These are phyloP conservation scores for Neoscytalidium dimidiatum DNA, from an alignment of 2,329 filamentous ascomycete species.

Conservation along the genomic window DNA sequence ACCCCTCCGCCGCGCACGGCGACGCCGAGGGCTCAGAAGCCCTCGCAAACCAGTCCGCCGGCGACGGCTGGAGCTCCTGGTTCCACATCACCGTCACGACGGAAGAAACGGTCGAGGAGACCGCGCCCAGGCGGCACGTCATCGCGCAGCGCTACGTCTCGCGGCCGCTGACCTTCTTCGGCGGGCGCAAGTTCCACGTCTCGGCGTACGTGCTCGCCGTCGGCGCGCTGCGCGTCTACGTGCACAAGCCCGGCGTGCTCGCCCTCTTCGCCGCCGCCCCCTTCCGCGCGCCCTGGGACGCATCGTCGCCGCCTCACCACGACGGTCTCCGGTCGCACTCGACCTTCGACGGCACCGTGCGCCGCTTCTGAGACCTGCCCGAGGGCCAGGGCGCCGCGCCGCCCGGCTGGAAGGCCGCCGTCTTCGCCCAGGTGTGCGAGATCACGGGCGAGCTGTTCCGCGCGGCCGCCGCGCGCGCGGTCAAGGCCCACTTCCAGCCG, in stretches of 20 bases:
- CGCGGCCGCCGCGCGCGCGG: slow-evolving; percentile 72
- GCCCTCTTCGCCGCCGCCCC: slow-evolving; percentile 81
- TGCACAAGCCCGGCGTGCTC: slow-evolving; percentile 89
- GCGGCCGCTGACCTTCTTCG: slow-evolving; percentile 78
- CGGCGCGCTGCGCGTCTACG: slow-evolving; percentile 77
- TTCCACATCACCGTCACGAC: slow-evolving; percentile 33
- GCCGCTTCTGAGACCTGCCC: slow-evolving; percentile 72
- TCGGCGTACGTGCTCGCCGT: slow-evolving; percentile 84
- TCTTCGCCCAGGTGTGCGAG: slow-evolving; percentile 73
- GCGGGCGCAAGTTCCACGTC: slow-evolving; percentile 87
- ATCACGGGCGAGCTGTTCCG: slow-evolving; percentile 80
- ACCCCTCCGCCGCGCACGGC: slow-evolving; percentile 49
- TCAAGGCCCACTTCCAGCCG: slow-evolving; percentile 89
- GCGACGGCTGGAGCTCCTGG: slow-evolving; percentile 28
- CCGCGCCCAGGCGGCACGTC: slow-evolving; percentile 85
- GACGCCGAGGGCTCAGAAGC: slow-evolving; percentile 43
- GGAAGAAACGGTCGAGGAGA: slow-evolving; percentile 45
- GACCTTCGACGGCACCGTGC: slow-evolving; percentile 63
- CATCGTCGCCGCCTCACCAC: slow-evolving; percentile 28
- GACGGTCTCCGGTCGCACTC: slow-evolving; percentile 26
- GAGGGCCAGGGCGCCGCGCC: too few relatives aligned
- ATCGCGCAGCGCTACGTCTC: slow-evolving; percentile 94
- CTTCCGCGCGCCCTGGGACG: slow-evolving; percentile 65
- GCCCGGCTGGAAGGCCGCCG: slow-evolving; percentile 54
- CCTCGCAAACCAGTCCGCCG: slow-evolving; percentile 31